A percentile compares a stretch with the other conserved stretches of the same genome.
Evolutionary conservation across 495 filamentous ascomycete species (phyloP).

Genomic region (Daldinia vernicosa): DNA sequence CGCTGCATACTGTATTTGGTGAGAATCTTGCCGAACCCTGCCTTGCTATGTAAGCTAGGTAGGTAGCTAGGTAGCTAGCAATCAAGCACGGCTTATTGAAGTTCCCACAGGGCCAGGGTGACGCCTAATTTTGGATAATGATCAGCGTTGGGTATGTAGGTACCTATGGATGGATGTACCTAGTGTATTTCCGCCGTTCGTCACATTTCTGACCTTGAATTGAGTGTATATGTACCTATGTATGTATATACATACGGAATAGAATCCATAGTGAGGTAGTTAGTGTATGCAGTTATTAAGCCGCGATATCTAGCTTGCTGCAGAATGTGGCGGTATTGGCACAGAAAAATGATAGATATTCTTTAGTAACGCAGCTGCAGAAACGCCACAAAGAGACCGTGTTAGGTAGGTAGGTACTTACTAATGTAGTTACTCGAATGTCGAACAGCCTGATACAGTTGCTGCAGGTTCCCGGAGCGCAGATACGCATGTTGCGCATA

Average conservation of each 20-base stretch:
- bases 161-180: too few species aligned
- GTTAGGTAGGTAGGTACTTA: too few species aligned
- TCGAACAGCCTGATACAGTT: conserved; percentile 30
- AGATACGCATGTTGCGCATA: conserved; percentile 35
- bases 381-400: too few species aligned
- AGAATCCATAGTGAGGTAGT: not conserved
- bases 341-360: too few species aligned
- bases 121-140: conserved; percentile 28
- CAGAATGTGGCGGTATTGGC: too few species aligned
- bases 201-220: conserved; percentile 25
- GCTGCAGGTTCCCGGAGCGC: conserved; percentile 24
- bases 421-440: not conserved
- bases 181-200: conserved; percentile 27
- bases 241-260: not conserved
- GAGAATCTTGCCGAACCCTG: conserved; percentile 18
- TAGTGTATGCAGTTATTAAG: too few species aligned
- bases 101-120: not conserved
- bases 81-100: not conserved
- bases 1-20: conserved; percentile 20
- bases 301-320: too few species aligned
- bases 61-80: too few species aligned
- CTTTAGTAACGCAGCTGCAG: too few species aligned
- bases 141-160: conserved; percentile 10
- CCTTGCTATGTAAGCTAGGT: too few species aligned
- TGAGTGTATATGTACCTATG: too few species aligned